Evolutionary conservation across 1,284 basidiomycete species (phyloP).

Genomic region (Pterulicium gracile): DNA sequence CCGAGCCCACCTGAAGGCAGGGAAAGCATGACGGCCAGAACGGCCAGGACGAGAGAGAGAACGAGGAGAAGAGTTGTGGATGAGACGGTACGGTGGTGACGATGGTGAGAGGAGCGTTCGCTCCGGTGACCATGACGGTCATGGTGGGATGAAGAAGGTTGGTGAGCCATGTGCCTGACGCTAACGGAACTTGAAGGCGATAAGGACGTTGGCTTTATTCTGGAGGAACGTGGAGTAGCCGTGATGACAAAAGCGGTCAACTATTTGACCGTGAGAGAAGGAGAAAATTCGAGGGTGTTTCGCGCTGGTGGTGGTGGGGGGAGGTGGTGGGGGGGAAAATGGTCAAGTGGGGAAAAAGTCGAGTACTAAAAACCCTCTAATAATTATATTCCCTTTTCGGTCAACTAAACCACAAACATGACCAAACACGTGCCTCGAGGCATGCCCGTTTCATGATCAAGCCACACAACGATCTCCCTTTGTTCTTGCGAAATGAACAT

Average conservation of each 20-base stretch:
- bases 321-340: no score
- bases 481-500: no score
- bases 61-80: slow-evolving; percentile 80
- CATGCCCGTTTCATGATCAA: neutral
- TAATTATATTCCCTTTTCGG: neutral
- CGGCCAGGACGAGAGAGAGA: slow-evolving; percentile 70
- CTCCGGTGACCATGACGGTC: slow-evolving; percentile 46
- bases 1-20: slow-evolving; percentile 40
- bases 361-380: neutral
- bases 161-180: slow-evolving; percentile 74
- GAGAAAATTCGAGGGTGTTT: neutral
- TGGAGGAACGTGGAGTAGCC: neutral
- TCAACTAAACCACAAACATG: neutral
- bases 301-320: slow-evolving; percentile 1
- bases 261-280: neutral
- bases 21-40: slow-evolving; percentile 77
- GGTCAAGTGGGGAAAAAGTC: no score
- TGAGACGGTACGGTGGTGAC: slow-evolving; percentile 74
- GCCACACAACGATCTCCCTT: no score
- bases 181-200: slow-evolving; percentile 11
- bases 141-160: slow-evolving; percentile 68
- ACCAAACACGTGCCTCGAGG: neutral
- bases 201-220: neutral
- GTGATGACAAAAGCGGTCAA: slow-evolving; percentile 1
- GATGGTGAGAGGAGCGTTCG: slow-evolving; percentile 49